phyloP scores from a whole-genome alignment of 2,329 filamentous ascomycete genomes.

The Botryotinia convoluta region DNA sequence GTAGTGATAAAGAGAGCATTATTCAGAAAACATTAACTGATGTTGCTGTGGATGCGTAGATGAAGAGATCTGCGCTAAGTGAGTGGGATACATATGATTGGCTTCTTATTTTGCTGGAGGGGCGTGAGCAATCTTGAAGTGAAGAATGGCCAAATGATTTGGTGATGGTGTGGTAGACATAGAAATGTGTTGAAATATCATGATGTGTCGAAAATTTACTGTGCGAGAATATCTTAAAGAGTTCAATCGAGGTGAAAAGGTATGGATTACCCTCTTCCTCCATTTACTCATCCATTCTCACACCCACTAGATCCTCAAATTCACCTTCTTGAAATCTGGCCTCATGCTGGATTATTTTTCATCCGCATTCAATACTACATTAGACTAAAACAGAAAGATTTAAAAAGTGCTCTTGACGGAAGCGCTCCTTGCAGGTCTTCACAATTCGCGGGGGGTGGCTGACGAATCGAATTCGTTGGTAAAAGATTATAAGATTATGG shows the following conservation, averaged over 20 bases:
- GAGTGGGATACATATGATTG: not conserved
- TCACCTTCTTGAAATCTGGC: not conserved
- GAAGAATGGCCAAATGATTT: not conserved
- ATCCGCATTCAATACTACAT: not conserved
- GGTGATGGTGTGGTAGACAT: not conserved
- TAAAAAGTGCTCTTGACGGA: not conserved
- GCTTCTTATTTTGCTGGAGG: not conserved
- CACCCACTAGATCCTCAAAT: not conserved
- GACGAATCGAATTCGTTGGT: not conserved
- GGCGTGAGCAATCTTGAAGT: not conserved
- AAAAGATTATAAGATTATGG: not conserved
- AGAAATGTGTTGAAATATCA: not conserved
- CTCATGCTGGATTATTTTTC: too few relatives aligned
- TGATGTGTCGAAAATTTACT: not conserved
- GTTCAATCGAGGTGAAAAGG: not conserved
- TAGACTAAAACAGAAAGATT: not conserved
- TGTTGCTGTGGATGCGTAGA: too few relatives aligned
- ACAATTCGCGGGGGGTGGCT: not conserved
- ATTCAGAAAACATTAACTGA: not conserved
- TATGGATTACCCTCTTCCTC: not conserved
- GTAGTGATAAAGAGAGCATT: not conserved
- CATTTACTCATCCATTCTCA: not conserved
- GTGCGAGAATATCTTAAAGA: not conserved
- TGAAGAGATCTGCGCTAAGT: not conserved
- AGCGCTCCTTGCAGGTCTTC: not conserved